phyloP scores from a whole-genome alignment of 768 basidiomycete species.

The Lactifluus subvellereus region DNA sequence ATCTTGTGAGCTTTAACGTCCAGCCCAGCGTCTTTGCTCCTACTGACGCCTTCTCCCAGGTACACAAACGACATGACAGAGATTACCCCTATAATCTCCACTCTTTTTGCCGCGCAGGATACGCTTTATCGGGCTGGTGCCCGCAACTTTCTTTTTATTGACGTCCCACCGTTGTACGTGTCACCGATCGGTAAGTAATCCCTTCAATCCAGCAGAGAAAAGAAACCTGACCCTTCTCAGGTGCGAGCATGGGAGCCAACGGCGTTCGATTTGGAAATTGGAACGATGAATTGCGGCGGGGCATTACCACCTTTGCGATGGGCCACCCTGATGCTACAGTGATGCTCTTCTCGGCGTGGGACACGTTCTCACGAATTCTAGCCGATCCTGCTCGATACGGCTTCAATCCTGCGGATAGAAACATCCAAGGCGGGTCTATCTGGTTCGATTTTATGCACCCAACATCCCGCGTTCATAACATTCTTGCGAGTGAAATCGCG shows the following conservation, averaged over 20 bases:
- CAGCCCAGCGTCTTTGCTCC: conserved; percentile 27
- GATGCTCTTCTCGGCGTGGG: conserved; percentile 27
- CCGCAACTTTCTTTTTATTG: conserved; percentile 50
- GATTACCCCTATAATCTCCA: conserved; percentile 20
- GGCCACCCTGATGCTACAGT: conserved; percentile 27
- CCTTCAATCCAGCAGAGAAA: not conserved
- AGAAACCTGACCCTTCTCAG: not conserved
- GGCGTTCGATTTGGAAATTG: conserved; percentile 17
- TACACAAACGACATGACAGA: conserved; percentile 12
- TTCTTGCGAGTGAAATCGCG: conserved; percentile 18
- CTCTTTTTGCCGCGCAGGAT: conserved; percentile 40
- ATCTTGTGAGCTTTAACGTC: conserved; percentile 11
- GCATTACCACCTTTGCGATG: conserved; percentile 22
- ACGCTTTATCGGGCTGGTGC: conserved; percentile 41
- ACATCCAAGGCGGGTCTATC: conserved; percentile 13
- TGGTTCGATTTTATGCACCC: conserved; percentile 24
- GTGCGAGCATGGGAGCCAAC: conserved; percentile 12
- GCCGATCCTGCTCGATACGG: conserved; percentile 24
- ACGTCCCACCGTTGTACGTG: conserved; percentile 46
- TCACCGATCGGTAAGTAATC: conserved; percentile 34
- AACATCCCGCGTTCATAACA: conserved; percentile 15
- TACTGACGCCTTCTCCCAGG: conserved; percentile 17
- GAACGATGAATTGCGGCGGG: conserved; percentile 16
- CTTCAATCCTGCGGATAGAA: conserved; percentile 18
- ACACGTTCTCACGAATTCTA: conserved; percentile 27